Percentiles rank a stretch among this genome's conserved stretches.
Conservation (phyloP, 129 eudicot genomes). For the Glebionis coronaria region DNA sequence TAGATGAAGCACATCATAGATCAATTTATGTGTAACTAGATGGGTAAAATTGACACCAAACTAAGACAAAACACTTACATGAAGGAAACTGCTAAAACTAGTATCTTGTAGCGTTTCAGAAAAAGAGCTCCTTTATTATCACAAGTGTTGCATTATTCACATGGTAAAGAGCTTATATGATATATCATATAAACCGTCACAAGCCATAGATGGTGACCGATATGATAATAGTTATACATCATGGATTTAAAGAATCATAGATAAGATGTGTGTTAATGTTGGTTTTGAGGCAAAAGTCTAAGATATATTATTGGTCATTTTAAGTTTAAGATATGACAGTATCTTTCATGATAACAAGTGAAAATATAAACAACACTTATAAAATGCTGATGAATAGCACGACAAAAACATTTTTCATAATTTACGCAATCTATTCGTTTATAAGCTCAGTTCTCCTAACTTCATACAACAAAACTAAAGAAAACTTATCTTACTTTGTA, state of each 20-base stretch:
- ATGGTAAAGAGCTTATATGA: no score
- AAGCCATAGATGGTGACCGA: not conserved
- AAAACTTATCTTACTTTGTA: slow-evolving; percentile 28
- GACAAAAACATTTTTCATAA: not conserved
- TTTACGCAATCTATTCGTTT: slow-evolving; percentile 9
- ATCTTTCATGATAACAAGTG: not conserved
- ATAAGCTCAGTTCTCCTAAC: not conserved
- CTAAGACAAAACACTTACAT: no score
- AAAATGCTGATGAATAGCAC: not conserved
- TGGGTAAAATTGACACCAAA: no score
- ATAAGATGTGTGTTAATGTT: not conserved
- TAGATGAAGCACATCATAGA: no score
- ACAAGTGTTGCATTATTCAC: no score
- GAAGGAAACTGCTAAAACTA: no score
- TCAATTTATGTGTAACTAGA: no score
- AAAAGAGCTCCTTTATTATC: no score
- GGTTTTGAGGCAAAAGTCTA: not conserved
- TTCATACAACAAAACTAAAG: slow-evolving; percentile 9
- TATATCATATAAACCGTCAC: no score
- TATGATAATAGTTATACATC: not conserved
- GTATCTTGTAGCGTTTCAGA: no score
- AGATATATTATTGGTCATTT: not conserved
- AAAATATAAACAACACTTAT: not conserved
- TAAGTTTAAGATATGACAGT: slow-evolving; percentile 3
- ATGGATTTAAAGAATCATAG: not conserved